phyloP scores from a whole-genome alignment of 176 grass and related monocot genomes.

The Carex parvula region DNA sequence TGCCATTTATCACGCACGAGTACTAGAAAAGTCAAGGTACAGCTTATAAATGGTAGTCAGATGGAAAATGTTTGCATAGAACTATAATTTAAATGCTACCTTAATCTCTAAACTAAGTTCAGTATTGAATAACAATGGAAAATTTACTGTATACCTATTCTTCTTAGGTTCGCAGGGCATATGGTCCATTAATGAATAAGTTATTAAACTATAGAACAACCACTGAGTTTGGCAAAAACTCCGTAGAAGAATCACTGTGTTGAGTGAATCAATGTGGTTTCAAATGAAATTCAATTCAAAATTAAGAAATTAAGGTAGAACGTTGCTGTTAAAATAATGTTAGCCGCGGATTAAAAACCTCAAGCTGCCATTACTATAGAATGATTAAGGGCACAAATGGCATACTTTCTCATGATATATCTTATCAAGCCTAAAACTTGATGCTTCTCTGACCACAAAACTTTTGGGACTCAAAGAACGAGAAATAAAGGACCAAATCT shows the following conservation, averaged over 20 bases:
- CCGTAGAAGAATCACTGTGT: background rate
- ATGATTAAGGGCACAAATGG: background rate
- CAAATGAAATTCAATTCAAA: background rate
- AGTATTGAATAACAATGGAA: background rate
- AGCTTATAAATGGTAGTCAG: background rate
- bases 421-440: background rate
- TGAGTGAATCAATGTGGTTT: background rate
- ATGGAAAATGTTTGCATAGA: background rate
- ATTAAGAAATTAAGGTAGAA: background rate
- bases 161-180: background rate
- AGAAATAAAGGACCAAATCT: background rate
- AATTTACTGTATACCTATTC: background rate
- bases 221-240: background rate
- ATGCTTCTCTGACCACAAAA: background rate
- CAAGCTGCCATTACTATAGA: background rate
- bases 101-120: background rate
- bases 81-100: background rate
- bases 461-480: background rate
- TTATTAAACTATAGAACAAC: background rate
- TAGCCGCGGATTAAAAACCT: background rate
- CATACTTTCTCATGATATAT: background rate
- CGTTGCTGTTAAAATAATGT: background rate
- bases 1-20: too few species aligned
- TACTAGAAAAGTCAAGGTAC: background rate
- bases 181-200: background rate